Conservation (phyloP, 768 basidiomycete genomes). For the Phlebiopsis gigantea region DNA sequence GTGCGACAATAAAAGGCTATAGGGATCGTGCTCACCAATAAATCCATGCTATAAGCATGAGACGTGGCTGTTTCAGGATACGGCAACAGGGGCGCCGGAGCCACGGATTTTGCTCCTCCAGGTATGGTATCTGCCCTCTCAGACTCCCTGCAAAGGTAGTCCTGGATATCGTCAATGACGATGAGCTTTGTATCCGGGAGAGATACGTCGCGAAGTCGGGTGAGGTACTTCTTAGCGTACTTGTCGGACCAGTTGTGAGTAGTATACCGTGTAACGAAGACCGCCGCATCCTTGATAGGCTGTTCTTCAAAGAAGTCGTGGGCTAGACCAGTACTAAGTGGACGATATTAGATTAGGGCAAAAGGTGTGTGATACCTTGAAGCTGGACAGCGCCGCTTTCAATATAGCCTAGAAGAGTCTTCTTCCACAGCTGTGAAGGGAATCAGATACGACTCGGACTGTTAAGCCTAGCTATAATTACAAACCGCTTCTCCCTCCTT, state of each 20-base stretch:
- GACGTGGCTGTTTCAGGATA: constrained; percentile 21
- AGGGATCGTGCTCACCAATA: constrained; percentile 5
- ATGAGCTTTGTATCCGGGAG: constrained; percentile 32
- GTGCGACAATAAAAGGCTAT: neutral
- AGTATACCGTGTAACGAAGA: constrained; percentile 32
- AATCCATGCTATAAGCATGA: constrained; percentile 19
- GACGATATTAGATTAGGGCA: neutral
- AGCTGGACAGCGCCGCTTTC: constrained; percentile 1
- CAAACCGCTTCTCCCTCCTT: constrained; percentile 19
- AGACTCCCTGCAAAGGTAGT: constrained; percentile 18
- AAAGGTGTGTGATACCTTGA: neutral
- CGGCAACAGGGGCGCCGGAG: constrained; percentile 23
- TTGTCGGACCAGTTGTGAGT: constrained; percentile 38
- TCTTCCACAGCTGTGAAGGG: too few species aligned
- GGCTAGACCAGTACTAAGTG: constrained; percentile 21
- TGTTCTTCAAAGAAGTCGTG: constrained; percentile 34
- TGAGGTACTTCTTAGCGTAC: constrained; percentile 29
- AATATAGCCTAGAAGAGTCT: neutral
- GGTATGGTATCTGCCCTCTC: constrained; percentile 19
- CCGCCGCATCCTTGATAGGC: constrained; percentile 29
- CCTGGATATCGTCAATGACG: constrained; percentile 35
- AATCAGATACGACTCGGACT: too few species aligned
- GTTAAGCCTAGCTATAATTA: too few species aligned
- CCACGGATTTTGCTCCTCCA: constrained; percentile 14
- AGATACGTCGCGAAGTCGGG: constrained; percentile 32